Conservation (phyloP, 345 rosid species). For the Populus simonii region DNA sequence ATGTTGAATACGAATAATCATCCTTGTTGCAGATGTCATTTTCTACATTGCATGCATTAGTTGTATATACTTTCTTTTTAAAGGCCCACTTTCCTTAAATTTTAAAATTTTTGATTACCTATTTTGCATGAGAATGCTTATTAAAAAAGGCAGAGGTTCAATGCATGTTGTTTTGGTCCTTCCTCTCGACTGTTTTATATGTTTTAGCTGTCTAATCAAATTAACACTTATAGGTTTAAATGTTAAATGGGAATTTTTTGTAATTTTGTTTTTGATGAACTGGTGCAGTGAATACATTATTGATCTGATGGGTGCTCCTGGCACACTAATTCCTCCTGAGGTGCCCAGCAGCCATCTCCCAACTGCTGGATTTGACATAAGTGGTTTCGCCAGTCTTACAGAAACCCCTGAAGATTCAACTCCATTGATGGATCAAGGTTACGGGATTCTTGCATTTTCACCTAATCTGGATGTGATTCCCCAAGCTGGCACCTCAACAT, state of each 20-base stretch:
- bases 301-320: constrained; percentile 99
- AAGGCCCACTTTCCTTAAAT: not conserved
- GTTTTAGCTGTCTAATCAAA: constrained; percentile 5
- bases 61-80: not conserved
- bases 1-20: not conserved
- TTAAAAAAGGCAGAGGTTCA: not conserved
- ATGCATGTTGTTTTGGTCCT: not conserved
- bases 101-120: not conserved
- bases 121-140: not conserved
- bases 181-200: not conserved
- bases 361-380: constrained; percentile 44
- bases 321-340: constrained; percentile 82
- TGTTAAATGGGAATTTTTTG: constrained; percentile 12
- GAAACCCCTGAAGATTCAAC: constrained; percentile 30
- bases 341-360: constrained; percentile 70
- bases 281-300: constrained; percentile 82
- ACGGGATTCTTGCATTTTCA: constrained; percentile 30
- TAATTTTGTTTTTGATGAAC: constrained; percentile 20
- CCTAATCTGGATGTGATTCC: constrained; percentile 20
- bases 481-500: constrained; percentile 23
- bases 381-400: constrained; percentile 43
- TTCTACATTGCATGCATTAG: not conserved
- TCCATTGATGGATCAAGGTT: constrained; percentile 38
- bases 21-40: not conserved
- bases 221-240: not conserved